Percentiles rank a stretch among this genome's conserved stretches.
These are phyloP conservation scores for Saussurea involucrata DNA, from an alignment of 129 eudicot species.

Conservation along the genomic window DNA sequence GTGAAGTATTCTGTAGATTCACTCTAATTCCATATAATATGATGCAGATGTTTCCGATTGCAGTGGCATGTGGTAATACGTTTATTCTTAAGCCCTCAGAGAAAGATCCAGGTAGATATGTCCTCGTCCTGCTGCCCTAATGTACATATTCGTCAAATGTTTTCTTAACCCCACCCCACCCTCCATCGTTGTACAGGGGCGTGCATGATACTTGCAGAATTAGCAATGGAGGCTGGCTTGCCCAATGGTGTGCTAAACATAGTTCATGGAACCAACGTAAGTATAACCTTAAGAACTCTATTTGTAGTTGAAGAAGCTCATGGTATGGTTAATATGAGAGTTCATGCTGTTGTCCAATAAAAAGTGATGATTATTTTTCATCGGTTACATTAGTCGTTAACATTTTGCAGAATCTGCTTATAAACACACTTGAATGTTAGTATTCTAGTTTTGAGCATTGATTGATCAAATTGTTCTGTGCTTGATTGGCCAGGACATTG, in stretches of 20 bases:
- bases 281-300: slow-evolving; percentile 3
- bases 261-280: slow-evolving; percentile 92
- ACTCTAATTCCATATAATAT: slow-evolving; percentile 12
- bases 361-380: neutral
- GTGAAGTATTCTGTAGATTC: neutral
- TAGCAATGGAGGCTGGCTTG: slow-evolving; percentile 98
- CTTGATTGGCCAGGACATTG: slow-evolving; percentile 58
- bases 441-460: slow-evolving; percentile 17
- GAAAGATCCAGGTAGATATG: slow-evolving; percentile 65
- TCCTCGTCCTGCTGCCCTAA: slow-evolving; percentile 8
- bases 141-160: neutral
- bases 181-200: slow-evolving; percentile 51
- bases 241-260: slow-evolving; percentile 89
- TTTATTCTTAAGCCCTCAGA: slow-evolving; percentile 76
- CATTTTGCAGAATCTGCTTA: slow-evolving; percentile 17
- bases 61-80: slow-evolving; percentile 82
- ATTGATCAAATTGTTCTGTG: slow-evolving; percentile 9
- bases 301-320: neutral
- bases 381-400: neutral
- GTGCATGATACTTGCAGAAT: slow-evolving; percentile 86
- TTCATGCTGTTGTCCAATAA: neutral
- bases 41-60: slow-evolving; percentile 95
- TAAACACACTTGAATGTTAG: slow-evolving; percentile 6
- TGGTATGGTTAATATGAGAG: neutral
- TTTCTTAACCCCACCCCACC: neutral